Percentiles rank a stretch among this genome's conserved stretches.
Evolutionary conservation across 2,329 filamentous ascomycete genomes (phyloP).

Genomic region (Coccinonectria pachysandricola): DNA sequence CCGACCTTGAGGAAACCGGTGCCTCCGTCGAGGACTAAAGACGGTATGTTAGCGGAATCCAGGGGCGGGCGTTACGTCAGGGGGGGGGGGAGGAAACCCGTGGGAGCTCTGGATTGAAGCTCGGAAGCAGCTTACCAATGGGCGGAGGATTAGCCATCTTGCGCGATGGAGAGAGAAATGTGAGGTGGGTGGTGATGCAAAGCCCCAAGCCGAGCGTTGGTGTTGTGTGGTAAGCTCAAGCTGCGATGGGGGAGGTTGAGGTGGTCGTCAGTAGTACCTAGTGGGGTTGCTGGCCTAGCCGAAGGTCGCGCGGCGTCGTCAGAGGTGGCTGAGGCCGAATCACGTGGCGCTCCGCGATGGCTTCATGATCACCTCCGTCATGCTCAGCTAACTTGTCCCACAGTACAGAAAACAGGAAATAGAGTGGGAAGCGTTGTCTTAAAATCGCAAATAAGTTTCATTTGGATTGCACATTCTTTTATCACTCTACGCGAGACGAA

Average conservation of each 20-base stretch:
- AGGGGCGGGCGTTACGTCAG: too few species aligned
- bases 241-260: conserved; percentile 18
- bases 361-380: too few species aligned
- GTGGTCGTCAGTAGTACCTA: conserved; percentile 24
- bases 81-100: conserved; percentile 6
- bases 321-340: conserved; percentile 25
- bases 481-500: too few species aligned
- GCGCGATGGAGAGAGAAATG: too few species aligned
- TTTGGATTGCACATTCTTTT: too few species aligned
- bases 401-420: too few species aligned
- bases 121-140: conserved; percentile 37
- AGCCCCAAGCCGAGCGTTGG: conserved; percentile 4
- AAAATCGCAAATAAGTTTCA: too few species aligned
- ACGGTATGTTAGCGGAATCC: conserved; percentile 13
- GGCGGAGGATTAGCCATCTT: conserved; percentile 43
- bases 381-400: too few species aligned
- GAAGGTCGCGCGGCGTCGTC: conserved; percentile 19
- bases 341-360: conserved; percentile 30
- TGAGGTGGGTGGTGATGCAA: too few species aligned
- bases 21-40: conserved; percentile 91
- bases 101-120: conserved; percentile 4
- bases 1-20: conserved; percentile 99
- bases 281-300: conserved; percentile 24
- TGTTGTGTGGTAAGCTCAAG: conserved; percentile 8
- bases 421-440: too few species aligned